Evolutionary conservation across 306 rosid species (phyloP).

Genomic region (Trichosanthes cucumerina): DNA sequence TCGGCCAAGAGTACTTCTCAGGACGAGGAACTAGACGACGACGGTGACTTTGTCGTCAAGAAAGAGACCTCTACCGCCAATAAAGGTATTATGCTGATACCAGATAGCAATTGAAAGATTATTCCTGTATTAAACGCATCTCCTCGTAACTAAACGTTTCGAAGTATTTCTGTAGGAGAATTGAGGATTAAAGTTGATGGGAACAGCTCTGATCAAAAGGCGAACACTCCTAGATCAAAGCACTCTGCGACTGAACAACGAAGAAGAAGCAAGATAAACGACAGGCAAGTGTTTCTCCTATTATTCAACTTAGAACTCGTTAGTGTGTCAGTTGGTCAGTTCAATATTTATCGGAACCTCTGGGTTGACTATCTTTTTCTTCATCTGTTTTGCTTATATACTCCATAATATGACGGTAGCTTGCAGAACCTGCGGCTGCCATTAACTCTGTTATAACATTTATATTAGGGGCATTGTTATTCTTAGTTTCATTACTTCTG

Average conservation of each 20-base stretch:
- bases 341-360: background rate
- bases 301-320: background rate
- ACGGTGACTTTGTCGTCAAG: constrained; percentile 53
- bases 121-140: background rate
- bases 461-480: background rate
- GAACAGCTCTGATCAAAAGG: constrained; percentile 65
- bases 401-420: background rate
- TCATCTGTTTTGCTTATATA: background rate
- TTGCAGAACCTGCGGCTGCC: background rate
- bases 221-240: constrained; percentile 91
- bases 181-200: constrained; percentile 55
- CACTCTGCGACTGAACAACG: constrained; percentile 99
- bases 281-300: constrained; percentile 47
- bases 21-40: constrained; percentile 63
- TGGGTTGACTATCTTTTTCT: background rate
- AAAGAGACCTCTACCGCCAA: constrained; percentile 44
- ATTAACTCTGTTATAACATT: background rate
- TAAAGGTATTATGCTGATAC: constrained; percentile 37
- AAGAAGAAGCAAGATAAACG: constrained; percentile 95
- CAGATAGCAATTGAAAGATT: background rate
- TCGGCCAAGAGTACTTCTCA: constrained; percentile 46
- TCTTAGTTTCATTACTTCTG: background rate
- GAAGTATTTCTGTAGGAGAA: constrained; percentile 25
- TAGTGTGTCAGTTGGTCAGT: background rate
- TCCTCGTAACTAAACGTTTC: background rate